Percentiles rank a stretch among this genome's conserved stretches.
These are phyloP conservation scores for Suillus clintonianus DNA, from an alignment of 768 basidiomycete species.

Conservation along the genomic window DNA sequence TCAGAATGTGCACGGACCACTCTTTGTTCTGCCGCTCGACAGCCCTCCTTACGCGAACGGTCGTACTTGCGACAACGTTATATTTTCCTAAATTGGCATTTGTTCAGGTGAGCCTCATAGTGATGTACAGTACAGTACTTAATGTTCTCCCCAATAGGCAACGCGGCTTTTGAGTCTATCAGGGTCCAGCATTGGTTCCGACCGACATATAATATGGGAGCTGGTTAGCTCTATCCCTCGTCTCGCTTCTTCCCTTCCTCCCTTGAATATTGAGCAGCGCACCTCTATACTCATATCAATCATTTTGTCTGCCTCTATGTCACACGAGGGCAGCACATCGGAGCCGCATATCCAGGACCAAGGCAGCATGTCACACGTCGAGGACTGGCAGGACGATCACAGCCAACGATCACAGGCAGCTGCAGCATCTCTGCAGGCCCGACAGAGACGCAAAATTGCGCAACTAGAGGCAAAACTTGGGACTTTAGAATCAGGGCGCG, in stretches of 20 bases:
- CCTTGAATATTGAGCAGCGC: not conserved
- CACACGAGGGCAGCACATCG: not conserved
- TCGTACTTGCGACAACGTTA: constrained; percentile 14
- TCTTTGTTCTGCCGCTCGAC: constrained; percentile 91
- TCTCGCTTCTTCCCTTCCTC: not conserved
- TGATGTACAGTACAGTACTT: too few species aligned
- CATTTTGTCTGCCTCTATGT: not conserved
- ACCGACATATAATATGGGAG: not conserved
- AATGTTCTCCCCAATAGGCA: too few species aligned
- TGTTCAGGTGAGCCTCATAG: not conserved
- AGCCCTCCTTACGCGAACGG: constrained; percentile 99
- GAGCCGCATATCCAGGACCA: not conserved
- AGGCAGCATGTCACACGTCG: too few species aligned
- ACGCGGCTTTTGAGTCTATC: too few species aligned
- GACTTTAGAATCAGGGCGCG: too few species aligned
- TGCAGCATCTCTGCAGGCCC: too few species aligned
- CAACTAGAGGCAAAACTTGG: too few species aligned
- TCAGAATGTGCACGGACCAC: constrained; percentile 61
- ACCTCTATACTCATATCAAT: too few species aligned
- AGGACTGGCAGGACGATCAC: not conserved
- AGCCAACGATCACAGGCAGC: not conserved
- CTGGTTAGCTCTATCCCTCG: not conserved
- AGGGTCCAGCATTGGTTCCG: too few species aligned
- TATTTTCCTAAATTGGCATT: not conserved
- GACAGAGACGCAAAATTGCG: too few species aligned